Base-by-base conservation (phyloP, 176 grass and related monocot species). In the Paspalum vaginatum region DNA sequence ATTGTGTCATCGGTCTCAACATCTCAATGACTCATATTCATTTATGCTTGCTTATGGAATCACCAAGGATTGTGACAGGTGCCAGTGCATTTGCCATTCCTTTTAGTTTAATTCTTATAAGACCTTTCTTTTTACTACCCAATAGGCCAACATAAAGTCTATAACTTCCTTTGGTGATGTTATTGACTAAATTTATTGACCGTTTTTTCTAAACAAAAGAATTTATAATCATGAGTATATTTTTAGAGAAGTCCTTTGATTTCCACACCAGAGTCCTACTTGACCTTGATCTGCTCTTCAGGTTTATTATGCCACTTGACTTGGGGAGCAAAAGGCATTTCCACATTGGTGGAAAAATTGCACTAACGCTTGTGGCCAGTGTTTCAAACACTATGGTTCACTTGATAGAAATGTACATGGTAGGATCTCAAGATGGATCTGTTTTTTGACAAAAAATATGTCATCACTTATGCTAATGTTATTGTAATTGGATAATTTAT, bases 251-350 rank as follows among this genome's bases (percentile, higher is more conserved):
- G 63, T 65, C 24, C 27, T 63, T 63, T 63, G 61, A 17, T 63
- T 17, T 39, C 27, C 26, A 63, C 38, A 20, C 66, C 21, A 6
- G 4, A 69, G 2, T n/a, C n/a, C n/a, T n/a, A n/a, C n/a, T n/a
- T n/a, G n/a, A 5, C n/a, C 58, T 61, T 32, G 58, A 27, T 61
- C 24, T 61, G 24, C 24, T 27, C 27, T 68, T 69, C 82, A 97
- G 94, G 54, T 97, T 91, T 86, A 94, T 93, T 77, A 91, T 97
- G 91, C 91, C 94, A 42, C 91, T 97, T 85, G 94, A 97, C 75
- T 85, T 97, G 85, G 32, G 94, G 94, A 40, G 94, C 91, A 67
- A n/a, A n/a, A n/a, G n/a, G n/a, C n/a, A n/a, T n/a, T n/a, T n/a
- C n/a, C 91, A 97, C 44, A 97, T 97, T 66, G 94, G 32, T 51